phyloP scores from a whole-genome alignment of 345 rosid species.

The Hypericum perforatum region DNA sequence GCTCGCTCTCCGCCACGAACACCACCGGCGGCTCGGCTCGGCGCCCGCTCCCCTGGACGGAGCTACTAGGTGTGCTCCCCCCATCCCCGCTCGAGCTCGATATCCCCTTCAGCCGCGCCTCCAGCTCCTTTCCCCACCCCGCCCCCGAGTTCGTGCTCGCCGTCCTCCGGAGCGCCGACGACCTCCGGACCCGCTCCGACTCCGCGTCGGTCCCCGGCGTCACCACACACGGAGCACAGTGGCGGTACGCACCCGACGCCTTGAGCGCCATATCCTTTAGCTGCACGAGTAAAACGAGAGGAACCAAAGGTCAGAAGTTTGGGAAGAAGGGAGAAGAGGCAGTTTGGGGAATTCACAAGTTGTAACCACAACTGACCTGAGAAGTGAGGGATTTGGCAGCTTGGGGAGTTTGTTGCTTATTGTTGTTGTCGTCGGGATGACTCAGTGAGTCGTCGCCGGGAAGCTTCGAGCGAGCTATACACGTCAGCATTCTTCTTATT shows the following conservation, averaged over 20 bases:
- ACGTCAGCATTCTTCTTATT: conserved; percentile 64
- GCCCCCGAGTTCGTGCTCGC: conserved; percentile 20
- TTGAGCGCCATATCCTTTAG: conserved; percentile 25
- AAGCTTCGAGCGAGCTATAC: conserved; percentile 85
- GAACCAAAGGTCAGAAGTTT: not conserved
- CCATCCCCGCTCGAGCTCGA: conserved; percentile 28
- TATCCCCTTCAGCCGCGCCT: conserved; percentile 25
- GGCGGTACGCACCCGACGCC: conserved; percentile 26
- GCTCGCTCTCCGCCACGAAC: conserved; percentile 23
- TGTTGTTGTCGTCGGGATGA: conserved; percentile 54
- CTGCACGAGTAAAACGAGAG: conserved; percentile 8
- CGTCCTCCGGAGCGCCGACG: conserved; percentile 19
- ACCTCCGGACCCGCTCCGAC: conserved; percentile 29
- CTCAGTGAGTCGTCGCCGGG: conserved; percentile 34
- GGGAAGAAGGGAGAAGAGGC: not conserved
- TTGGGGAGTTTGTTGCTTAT: conserved; percentile 34
- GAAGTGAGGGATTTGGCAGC: conserved; percentile 66
- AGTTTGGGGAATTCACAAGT: not conserved
- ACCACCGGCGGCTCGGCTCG: conserved; percentile 22
- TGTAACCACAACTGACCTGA: conserved; percentile 39
- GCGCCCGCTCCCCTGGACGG: conserved; percentile 21
- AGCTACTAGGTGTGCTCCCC: conserved; percentile 16
- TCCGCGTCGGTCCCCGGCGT: conserved; percentile 18
- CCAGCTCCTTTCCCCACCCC: conserved; percentile 29
- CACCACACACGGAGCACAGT: conserved; percentile 22